These are phyloP conservation scores for Stachybotrys elegans DNA, from an alignment of 2,329 filamentous ascomycete species.

Conservation along the genomic window DNA sequence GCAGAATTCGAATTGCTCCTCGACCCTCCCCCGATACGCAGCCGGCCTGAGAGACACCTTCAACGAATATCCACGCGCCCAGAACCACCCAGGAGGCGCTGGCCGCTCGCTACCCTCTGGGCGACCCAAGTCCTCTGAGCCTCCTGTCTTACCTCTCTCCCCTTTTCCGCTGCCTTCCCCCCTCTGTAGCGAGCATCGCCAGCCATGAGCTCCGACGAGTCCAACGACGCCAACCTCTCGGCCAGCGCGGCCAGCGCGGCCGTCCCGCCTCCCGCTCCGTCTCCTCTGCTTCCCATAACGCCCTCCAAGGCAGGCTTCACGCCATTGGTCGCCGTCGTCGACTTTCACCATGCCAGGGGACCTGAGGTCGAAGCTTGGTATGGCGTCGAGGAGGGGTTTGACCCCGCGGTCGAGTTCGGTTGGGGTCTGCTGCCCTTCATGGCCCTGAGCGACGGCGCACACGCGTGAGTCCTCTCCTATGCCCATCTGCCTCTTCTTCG, in stretches of 20 bases:
- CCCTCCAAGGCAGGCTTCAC: conserved; percentile 40
- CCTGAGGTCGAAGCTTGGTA: conserved; percentile 95
- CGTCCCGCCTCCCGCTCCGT: conserved; percentile 18
- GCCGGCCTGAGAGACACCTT: too few relatives aligned
- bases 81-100: too few relatives aligned
- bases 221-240: too few relatives aligned
- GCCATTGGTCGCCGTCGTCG: conserved; percentile 73
- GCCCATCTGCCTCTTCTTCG: neutral
- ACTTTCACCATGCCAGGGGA: conserved; percentile 80
- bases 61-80: too few relatives aligned
- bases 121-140: too few relatives aligned
- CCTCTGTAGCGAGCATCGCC: too few relatives aligned
- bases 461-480: conserved; percentile 59
- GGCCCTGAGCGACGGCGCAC: conserved; percentile 92
- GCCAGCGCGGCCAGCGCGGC: conserved; percentile 16
- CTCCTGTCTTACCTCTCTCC: too few relatives aligned
- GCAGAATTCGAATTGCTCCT: too few relatives aligned
- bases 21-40: too few relatives aligned
- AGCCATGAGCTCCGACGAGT: conserved; percentile 26
- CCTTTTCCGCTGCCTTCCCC: too few relatives aligned
- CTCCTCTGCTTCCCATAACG: conserved; percentile 24
- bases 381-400: conserved; percentile 65
- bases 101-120: too few relatives aligned
- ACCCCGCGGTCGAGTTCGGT: conserved; percentile 79
- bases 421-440: conserved; percentile 94